These are phyloP conservation scores for Glomus cerebriforme DNA, from an alignment of 192 early-diverging fungal genomes.

Conservation along the genomic window DNA sequence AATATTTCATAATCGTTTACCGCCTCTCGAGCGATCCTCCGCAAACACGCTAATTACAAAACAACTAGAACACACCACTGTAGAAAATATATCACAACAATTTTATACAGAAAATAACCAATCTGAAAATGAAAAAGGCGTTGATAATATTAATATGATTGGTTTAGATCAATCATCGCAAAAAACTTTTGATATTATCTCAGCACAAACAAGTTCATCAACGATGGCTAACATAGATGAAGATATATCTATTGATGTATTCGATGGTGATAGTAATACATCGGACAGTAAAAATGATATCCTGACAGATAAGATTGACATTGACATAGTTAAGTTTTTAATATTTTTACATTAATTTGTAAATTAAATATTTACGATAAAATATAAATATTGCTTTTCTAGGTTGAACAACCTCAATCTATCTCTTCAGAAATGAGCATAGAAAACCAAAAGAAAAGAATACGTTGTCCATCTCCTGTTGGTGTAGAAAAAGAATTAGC, in stretches of 20 bases:
- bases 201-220: background rate
- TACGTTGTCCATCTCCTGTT: background rate
- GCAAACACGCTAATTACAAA: too few relatives aligned
- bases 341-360: too few relatives aligned
- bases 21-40: constrained; percentile 45
- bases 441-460: background rate
- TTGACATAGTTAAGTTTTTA: background rate
- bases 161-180: background rate
- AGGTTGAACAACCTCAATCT: background rate
- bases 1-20: constrained; percentile 54
- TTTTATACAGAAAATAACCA: background rate
- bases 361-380: too few relatives aligned
- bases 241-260: background rate
- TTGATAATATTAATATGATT: background rate
- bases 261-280: background rate
- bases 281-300: background rate
- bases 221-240: background rate
- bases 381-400: background rate
- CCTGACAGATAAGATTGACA: background rate
- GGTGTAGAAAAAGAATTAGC: background rate
- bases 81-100: background rate
- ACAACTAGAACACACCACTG: background rate
- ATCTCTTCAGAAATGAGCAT: background rate
- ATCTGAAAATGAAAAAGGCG: background rate
- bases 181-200: background rate